Percentiles rank a stretch among this genome's conserved stretches.
Conservation (phyloP, 1,139 yeast genomes). For the Pichia sp. region DNA sequence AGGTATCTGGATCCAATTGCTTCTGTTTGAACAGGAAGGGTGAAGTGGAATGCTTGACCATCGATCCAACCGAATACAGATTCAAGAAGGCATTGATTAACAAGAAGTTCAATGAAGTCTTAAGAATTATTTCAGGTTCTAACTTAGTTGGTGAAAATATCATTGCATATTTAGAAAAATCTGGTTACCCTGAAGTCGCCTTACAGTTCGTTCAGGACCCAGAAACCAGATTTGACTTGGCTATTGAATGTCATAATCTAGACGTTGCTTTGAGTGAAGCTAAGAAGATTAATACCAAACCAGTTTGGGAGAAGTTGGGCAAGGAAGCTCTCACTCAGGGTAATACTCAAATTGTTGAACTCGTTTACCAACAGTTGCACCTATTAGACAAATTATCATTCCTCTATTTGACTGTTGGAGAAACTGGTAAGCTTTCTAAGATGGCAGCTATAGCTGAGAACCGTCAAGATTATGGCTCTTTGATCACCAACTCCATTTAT, state of each 20-base stretch:
- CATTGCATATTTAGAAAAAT: constrained; percentile 88
- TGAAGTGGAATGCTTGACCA: constrained; percentile 65
- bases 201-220: constrained; percentile 95
- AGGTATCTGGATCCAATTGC: constrained; percentile 62
- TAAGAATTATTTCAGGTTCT: constrained; percentile 80
- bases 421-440: constrained; percentile 60
- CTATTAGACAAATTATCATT: constrained; percentile 86
- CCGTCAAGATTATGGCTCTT: constrained; percentile 74
- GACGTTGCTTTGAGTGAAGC: constrained; percentile 89
- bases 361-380: constrained; percentile 82
- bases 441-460: constrained; percentile 90
- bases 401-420: constrained; percentile 81
- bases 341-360: constrained; percentile 76
- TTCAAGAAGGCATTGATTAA: constrained; percentile 90
- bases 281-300: constrained; percentile 56
- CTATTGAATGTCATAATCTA: constrained; percentile 88
- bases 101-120: constrained; percentile 86
- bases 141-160: constrained; percentile 96
- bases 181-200: constrained; percentile 93
- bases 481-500: constrained; percentile 79
- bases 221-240: constrained; percentile 91
- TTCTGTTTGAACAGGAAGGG: constrained; percentile 84
- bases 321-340: constrained; percentile 89
- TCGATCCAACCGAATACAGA: constrained; percentile 96
- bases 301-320: constrained; percentile 77